Percentiles rank a stretch among this genome's conserved stretches.
Evolutionary conservation across 2,329 filamentous ascomycete species (phyloP).

Genomic region (Fusarium pseudonygamai): DNA sequence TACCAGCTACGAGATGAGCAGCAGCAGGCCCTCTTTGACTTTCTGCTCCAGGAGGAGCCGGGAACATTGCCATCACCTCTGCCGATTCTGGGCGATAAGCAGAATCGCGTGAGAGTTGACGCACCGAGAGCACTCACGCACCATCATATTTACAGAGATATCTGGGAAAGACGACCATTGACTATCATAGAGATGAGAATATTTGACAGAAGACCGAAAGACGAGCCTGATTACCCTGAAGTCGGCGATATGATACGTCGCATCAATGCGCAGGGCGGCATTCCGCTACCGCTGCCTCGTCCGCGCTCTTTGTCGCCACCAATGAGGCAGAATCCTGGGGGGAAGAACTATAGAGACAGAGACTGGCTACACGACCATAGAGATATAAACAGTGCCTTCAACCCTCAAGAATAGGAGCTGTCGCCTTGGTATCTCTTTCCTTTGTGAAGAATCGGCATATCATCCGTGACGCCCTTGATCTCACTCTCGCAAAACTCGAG

Average conservation of each 20-base stretch:
- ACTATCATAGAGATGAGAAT: not conserved
- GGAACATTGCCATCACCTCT: not conserved
- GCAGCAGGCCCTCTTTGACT: constrained; percentile 5
- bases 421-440: constrained; percentile 8
- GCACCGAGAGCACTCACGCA: constrained; percentile 4
- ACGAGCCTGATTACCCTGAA: constrained; percentile 23
- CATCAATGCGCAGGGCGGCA: constrained; percentile 1
- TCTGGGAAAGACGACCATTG: constrained; percentile 22
- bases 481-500: constrained; percentile 6
- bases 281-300: not conserved
- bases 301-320: not conserved
- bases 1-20: constrained; percentile 25
- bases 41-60: not conserved
- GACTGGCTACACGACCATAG: not conserved
- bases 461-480: constrained; percentile 13
- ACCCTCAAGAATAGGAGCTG: no score
- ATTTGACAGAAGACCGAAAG: constrained; percentile 12
- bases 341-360: not conserved
- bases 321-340: accelerated
- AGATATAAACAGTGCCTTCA: no score
- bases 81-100: constrained; percentile 6
- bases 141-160: constrained; percentile 18
- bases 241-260: constrained; percentile 2
- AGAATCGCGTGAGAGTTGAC: constrained; percentile 21
- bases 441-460: constrained; percentile 5